Base-by-base conservation (phyloP, 345 rosid species). In the Streptanthus diversifolius region DNA sequence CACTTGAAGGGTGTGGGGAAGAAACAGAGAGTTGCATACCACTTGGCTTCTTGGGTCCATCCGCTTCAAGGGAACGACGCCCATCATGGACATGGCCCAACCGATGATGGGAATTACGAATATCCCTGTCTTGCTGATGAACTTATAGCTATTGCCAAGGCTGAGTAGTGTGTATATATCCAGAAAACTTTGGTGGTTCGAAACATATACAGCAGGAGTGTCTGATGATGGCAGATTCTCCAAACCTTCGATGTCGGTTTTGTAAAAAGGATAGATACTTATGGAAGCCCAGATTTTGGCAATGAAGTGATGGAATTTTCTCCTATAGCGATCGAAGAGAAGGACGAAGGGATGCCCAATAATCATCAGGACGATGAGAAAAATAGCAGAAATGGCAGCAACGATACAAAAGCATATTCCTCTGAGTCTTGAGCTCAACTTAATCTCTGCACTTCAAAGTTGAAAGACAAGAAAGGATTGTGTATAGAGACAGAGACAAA, bases 21-120 rank as follows among this genome's bases (percentile, higher is more conserved):
- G 48, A 60, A 41, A 70, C 2, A 37, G 49, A 77, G 62, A 37
- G 54, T 67, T 44, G 27, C 54, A 19, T 83, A 91, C 98, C 93
- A 95, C 49, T 66, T 91, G 98, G 85, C 99, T 95, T 82, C 87
- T 82, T 79, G 84, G 84, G 59, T 91, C 98, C 96, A 86, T 87
- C 71, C 98, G 88, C 78, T 90, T 95, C 78, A 90, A 77, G 48
- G 98, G 98, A 82, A 95, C 78, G 13, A 76, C 76, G 32, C 99
- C 98, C 85, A 95, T 43, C 93, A 95, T 78, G 49, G 57, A 77
- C 98, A 95, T 95, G 55, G 93, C 98, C 98, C 99, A 95, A 5
- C 99, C 99, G 22, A 95, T 85, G 1, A 87, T 21, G 1, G 97
- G 99, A 79, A 69, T 78, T 32, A 90, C 83, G 76, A 95, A 90